These are phyloP conservation scores for Jackrogersella minutella DNA, from an alignment of 495 filamentous ascomycete genomes.

Conservation along the genomic window DNA sequence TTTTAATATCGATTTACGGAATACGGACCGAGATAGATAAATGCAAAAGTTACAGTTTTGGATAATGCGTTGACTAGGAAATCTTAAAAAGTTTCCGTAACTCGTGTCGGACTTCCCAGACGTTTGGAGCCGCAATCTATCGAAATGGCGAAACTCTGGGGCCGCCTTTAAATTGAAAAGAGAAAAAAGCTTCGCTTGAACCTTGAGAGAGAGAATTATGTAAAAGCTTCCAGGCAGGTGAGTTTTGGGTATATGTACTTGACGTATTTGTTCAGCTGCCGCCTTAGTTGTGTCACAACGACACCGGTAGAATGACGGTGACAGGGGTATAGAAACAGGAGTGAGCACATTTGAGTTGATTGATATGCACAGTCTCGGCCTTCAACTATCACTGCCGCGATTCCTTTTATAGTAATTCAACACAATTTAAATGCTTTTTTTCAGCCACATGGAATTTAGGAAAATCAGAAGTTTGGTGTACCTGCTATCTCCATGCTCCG, in stretches of 20 bases:
- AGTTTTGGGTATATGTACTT: no score
- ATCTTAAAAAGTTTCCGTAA: background rate
- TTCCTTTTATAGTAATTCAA: background rate
- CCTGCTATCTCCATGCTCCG: background rate
- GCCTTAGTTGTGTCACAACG: background rate
- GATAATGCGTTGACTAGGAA: background rate
- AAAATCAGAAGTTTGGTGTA: background rate
- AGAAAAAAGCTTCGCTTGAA: constrained; percentile 12
- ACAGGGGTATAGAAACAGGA: constrained; percentile 13
- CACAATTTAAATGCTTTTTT: background rate
- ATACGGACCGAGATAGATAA: background rate
- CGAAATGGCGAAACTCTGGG: background rate
- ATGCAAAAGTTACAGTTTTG: constrained; percentile 3
- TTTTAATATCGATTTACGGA: background rate
- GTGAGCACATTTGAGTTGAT: constrained; percentile 34
- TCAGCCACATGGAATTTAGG: background rate
- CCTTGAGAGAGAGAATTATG: no score
- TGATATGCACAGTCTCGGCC: constrained; percentile 11
- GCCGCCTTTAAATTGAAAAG: background rate
- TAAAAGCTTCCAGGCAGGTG: no score
- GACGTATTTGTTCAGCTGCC: background rate
- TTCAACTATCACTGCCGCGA: background rate
- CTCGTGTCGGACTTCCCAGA: no score
- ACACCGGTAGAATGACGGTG: background rate
- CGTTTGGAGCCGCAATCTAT: constrained; percentile 17